Evolutionary conservation across 1,139 yeast species (phyloP), one percentile per base, ranked within the genome.

Genomic region (Geotrichum candidum): DNA sequence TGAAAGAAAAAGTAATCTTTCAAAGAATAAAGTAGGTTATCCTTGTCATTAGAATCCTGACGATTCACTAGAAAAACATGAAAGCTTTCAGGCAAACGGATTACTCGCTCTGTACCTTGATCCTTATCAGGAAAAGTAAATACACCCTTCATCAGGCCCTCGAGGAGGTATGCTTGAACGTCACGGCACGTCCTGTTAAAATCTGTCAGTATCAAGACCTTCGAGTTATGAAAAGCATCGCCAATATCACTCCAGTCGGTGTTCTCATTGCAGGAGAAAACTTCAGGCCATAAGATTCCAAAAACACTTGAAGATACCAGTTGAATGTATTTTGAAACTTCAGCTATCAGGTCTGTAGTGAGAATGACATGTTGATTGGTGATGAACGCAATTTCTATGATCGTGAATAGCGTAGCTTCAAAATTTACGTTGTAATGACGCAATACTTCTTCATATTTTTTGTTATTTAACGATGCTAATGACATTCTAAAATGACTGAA

Each of bases 341-440:
- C 57, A 5, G 51, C 46, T 2, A 62, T 53, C 35, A 68, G 69
- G 2, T 61, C 57, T 5, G 70, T 62, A 0, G 68, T 63, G 10
- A 75, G 63, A 6, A 74, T 65, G 1, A 74, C 62, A 56, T 71
- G 71, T 22, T 70, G 67, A 33, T 65, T 62, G 1, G 72, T 71
- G 4, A 72, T 63, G 1, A 69, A 54, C 2, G 69, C 68, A 3
- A 72, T 64, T 51, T 63, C 54, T 50, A 69, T 57, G 3, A 72
- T 68, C 18, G 68, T 60, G 54, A 60, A 64, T 11, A 68, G 52
- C 31, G 66, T 66, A 45, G 59, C 53, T 46, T 67, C 67, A 48
- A 65, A 56, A 18, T 62, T 53, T 7, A 63, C 50, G 25, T 55
- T 41, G 48, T 41, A 41, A n/a, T 41, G 48, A 41, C 18, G 18